These are phyloP conservation scores for Colletotrichum magnum DNA, from an alignment of 2,329 filamentous ascomycete species.

Conservation along the genomic window DNA sequence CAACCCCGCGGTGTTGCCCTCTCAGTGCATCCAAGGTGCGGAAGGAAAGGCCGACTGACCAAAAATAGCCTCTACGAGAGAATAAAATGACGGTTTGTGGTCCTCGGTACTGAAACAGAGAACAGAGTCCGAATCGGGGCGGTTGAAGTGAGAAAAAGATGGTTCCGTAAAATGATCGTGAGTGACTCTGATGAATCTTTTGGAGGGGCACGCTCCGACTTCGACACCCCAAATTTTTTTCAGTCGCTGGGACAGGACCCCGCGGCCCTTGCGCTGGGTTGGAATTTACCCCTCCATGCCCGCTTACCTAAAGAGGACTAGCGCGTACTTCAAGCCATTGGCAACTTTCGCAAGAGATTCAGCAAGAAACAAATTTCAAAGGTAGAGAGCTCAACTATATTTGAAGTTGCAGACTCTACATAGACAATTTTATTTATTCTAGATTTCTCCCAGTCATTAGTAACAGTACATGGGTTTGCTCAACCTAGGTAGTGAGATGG, in stretches of 20 bases:
- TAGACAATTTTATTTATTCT: background rate
- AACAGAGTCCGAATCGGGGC: background rate
- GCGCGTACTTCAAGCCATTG: background rate
- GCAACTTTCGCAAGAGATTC: background rate
- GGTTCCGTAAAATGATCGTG: constrained; percentile 24
- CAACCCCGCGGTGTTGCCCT: constrained; percentile 33
- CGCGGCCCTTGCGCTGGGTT: constrained; percentile 33
- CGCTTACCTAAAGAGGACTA: constrained; percentile 24
- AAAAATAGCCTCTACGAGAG: background rate
- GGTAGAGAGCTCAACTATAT: background rate
- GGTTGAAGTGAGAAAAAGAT: constrained; percentile 20
- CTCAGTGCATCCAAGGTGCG: background rate
- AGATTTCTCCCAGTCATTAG: no score
- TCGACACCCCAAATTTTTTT: constrained; percentile 40
- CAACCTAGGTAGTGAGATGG: no score
- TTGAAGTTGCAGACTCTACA: background rate
- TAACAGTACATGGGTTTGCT: no score
- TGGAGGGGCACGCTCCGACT: constrained; percentile 40
- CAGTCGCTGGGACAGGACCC: constrained; percentile 30
- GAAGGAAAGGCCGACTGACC: constrained; percentile 20
- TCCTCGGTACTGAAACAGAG: background rate
- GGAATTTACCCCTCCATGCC: constrained; percentile 36
- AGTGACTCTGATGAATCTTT: constrained; percentile 29
- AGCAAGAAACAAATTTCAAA: background rate
- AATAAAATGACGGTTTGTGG: background rate